Evolutionary conservation across 257 asterid species (phyloP).

Genomic region (Striga asiatica): DNA sequence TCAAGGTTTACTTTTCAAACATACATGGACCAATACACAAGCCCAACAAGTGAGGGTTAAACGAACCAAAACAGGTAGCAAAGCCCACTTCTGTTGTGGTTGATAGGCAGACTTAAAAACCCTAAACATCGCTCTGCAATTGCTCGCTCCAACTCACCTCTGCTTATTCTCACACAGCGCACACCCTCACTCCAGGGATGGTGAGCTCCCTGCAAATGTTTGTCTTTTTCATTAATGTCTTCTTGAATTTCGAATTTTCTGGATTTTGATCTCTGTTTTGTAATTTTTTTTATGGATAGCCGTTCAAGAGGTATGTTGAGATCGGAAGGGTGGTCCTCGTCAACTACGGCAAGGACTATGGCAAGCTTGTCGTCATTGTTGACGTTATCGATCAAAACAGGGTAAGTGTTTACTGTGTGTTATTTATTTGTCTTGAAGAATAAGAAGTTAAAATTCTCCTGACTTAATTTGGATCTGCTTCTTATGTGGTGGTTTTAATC

Average conservation of each 20-base stretch:
- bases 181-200: conserved; percentile 19
- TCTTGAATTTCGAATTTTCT: not conserved
- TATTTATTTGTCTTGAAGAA: not conserved
- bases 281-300: conserved; percentile 20
- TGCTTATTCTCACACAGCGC: conserved; percentile 20
- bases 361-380: conserved; percentile 60
- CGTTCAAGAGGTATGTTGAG: conserved; percentile 83
- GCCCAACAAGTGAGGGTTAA: too few species aligned
- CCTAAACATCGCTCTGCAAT: not conserved
- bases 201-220: conserved; percentile 15
- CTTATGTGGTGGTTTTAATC: too few species aligned
- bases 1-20: too few species aligned
- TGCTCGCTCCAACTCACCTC: not conserved
- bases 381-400: conserved; percentile 60
- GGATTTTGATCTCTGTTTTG: not conserved
- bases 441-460: not conserved
- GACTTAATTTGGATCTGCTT: too few species aligned
- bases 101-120: conserved; percentile 10
- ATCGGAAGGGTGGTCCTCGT: conserved; percentile 74
- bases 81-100: not conserved
- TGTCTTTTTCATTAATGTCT: not conserved
- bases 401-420: conserved; percentile 13
- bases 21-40: too few species aligned
- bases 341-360: conserved; percentile 66
- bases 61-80: not conserved